Percentiles rank a stretch among this genome's conserved stretches.
Evolutionary conservation across 768 basidiomycete species (phyloP).

Genomic region (Tricholoma hemisulphureum): DNA sequence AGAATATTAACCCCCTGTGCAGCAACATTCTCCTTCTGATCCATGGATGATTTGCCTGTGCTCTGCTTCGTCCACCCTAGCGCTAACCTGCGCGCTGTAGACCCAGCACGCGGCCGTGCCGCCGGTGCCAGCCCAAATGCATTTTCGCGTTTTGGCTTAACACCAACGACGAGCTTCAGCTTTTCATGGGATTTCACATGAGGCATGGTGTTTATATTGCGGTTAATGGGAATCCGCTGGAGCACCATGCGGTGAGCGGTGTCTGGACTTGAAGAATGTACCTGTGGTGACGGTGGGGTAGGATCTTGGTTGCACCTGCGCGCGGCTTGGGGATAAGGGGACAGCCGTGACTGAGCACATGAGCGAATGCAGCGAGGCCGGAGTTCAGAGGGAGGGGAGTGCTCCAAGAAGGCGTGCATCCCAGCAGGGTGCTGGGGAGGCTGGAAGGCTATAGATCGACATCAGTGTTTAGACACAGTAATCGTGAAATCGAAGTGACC

Average conservation of each 20-base stretch:
- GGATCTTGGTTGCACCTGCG: conserved; percentile 33
- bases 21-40: conserved; percentile 55
- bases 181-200: conserved; percentile 37
- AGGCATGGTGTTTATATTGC: conserved; percentile 42
- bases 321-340: conserved; percentile 61
- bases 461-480: too few species aligned
- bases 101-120: conserved; percentile 55
- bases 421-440: too few species aligned
- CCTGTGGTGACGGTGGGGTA: conserved; percentile 43
- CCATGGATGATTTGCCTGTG: conserved; percentile 47
- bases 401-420: too few species aligned
- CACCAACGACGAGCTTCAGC: conserved; percentile 39
- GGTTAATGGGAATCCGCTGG: conserved; percentile 43
- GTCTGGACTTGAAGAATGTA: conserved; percentile 14
- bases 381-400: too few species aligned
- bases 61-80: conserved; percentile 67
- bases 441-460: too few species aligned
- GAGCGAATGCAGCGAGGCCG: too few species aligned
- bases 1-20: too few species aligned
- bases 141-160: conserved; percentile 39
- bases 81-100: conserved; percentile 53
- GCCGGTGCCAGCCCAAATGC: conserved; percentile 33
- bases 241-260: conserved; percentile 29
- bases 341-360: too few species aligned
- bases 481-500: too few species aligned